Conservation (phyloP, 441 rosid species). For the Gossypium aridum region DNA sequence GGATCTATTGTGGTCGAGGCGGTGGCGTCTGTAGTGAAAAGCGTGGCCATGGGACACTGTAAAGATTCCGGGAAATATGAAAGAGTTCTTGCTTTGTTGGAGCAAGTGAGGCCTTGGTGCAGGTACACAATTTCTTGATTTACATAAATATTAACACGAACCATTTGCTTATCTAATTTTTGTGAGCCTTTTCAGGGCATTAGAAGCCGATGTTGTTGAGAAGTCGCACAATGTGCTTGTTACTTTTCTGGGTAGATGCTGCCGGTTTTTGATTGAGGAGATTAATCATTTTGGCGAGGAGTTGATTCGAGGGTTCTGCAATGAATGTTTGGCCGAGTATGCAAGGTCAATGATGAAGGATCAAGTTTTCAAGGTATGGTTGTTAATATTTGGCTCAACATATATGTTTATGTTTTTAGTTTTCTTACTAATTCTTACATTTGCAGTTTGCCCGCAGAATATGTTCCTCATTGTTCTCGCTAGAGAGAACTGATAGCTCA, state of each 20-base stretch:
- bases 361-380: constrained; percentile 58
- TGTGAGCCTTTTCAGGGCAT: constrained; percentile 27
- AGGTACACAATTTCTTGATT: constrained; percentile 32
- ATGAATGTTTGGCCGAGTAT: constrained; percentile 43
- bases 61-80: constrained; percentile 34
- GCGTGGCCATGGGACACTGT: constrained; percentile 40
- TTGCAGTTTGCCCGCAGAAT: constrained; percentile 66
- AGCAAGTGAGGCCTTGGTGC: constrained; percentile 68
- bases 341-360: constrained; percentile 51
- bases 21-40: constrained; percentile 46
- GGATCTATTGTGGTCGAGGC: constrained; percentile 47
- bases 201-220: constrained; percentile 54
- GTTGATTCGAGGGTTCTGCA: constrained; percentile 37
- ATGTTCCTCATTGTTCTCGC: constrained; percentile 49
- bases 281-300: constrained; percentile 38
- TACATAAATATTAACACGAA: not conserved
- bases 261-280: constrained; percentile 48
- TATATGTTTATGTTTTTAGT: not conserved
- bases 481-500: constrained; percentile 28
- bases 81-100: constrained; percentile 39
- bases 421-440: constrained; percentile 16
- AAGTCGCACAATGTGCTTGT: constrained; percentile 55
- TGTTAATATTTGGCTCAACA: not conserved
- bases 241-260: constrained; percentile 44
- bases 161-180: not conserved